Percentiles rank a stretch among this genome's conserved stretches.
Evolutionary conservation across 179 eudicot genomes (phyloP).

Genomic region (Carnegiea gigantea): DNA sequence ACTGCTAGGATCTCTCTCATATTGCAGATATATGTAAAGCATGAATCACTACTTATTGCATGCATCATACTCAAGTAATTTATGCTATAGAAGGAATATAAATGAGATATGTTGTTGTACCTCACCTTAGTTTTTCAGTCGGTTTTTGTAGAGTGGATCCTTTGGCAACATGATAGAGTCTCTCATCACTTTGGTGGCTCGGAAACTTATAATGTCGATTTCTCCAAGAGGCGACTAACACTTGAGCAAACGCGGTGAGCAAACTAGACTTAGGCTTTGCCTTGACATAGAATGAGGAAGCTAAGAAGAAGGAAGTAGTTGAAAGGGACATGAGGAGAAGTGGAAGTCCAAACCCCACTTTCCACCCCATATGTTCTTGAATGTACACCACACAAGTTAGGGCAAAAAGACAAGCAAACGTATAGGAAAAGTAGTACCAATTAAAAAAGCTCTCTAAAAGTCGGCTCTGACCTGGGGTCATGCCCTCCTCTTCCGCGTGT

Average conservation of each 20-base stretch:
- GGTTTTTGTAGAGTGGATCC: slow-evolving; percentile 45
- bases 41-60: not conserved
- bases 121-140: slow-evolving; percentile 34
- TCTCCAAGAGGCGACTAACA: slow-evolving; percentile 47
- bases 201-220: slow-evolving; percentile 35
- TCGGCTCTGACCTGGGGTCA: slow-evolving; percentile 7
- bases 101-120: not conserved
- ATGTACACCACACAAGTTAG: slow-evolving; percentile 56
- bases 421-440: slow-evolving; percentile 50
- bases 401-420: slow-evolving; percentile 40
- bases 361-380: slow-evolving; percentile 71
- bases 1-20: too few species aligned
- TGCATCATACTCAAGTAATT: too few species aligned
- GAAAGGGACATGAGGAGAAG: slow-evolving; percentile 45
- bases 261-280: slow-evolving; percentile 40
- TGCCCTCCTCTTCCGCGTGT: not conserved
- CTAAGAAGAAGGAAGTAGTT: slow-evolving; percentile 40
- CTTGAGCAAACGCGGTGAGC: slow-evolving; percentile 52
- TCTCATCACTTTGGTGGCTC: slow-evolving; percentile 8
- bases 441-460: slow-evolving; percentile 44
- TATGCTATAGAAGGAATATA: not conserved
- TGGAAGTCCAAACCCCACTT: slow-evolving; percentile 60
- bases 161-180: slow-evolving; percentile 34
- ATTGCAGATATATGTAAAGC: too few species aligned
- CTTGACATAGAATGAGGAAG: slow-evolving; percentile 52